These are phyloP conservation scores for Calycina herbarum DNA, from an alignment of 2,329 filamentous ascomycete genomes.

Conservation along the genomic window DNA sequence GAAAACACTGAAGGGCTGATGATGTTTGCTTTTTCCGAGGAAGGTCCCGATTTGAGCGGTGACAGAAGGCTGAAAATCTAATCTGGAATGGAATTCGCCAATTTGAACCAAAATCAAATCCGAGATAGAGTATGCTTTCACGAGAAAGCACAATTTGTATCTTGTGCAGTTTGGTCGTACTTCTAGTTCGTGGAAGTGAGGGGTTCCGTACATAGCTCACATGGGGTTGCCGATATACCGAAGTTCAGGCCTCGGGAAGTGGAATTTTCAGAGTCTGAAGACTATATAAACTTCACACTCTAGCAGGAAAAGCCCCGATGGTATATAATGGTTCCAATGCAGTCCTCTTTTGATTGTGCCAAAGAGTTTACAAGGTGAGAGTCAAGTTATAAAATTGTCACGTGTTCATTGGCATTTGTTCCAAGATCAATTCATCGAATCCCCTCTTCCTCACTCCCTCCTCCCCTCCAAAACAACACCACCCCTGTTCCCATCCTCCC, in stretches of 20 bases:
- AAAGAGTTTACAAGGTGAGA: no score
- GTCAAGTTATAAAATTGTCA: neutral
- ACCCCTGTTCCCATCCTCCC: slow-evolving; percentile 21
- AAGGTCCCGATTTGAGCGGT: no score
- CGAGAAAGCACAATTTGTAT: neutral
- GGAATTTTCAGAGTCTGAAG: no score
- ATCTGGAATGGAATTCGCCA: neutral
- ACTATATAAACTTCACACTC: no score
- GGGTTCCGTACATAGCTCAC: no score
- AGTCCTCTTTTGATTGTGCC: no score
- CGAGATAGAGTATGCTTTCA: no score
- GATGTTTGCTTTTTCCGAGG: neutral
- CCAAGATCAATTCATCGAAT: neutral
- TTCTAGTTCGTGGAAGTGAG: no score
- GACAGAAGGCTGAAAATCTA: no score
- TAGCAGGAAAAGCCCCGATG: no score
- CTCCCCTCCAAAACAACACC: neutral
- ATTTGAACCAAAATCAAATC: no score
- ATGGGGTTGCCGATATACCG: neutral
- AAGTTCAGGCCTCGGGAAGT: neutral
- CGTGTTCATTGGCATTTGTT: neutral
- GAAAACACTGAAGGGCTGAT: neutral
- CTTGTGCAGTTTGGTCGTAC: neutral
- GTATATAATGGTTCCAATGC: no score
- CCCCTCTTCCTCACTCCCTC: neutral